Conservation (phyloP, 306 rosid genomes). For the Glycine tomentella region DNA sequence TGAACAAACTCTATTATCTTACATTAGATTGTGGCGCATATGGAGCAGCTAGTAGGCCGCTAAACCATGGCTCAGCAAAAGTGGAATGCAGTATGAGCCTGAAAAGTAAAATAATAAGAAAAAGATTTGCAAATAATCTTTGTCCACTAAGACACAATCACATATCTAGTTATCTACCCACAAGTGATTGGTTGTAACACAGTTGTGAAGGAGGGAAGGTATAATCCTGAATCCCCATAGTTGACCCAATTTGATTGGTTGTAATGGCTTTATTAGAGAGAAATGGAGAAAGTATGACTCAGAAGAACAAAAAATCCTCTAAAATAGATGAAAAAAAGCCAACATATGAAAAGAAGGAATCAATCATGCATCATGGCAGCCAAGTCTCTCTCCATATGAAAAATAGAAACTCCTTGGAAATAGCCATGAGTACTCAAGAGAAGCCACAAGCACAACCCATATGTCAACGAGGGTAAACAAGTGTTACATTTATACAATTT, state of each 20-base stretch:
- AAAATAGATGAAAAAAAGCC: constrained; percentile 19
- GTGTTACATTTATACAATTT: too few relatives aligned
- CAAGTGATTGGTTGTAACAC: constrained; percentile 58
- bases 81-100: constrained; percentile 63
- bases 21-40: constrained; percentile 65
- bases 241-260: too few relatives aligned
- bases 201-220: constrained; percentile 50
- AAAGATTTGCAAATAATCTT: constrained; percentile 36
- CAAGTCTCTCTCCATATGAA: constrained; percentile 12
- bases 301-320: not conserved
- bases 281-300: too few relatives aligned
- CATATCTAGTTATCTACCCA: constrained; percentile 52
- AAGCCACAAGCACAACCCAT: constrained; percentile 10
- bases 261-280: constrained; percentile 17
- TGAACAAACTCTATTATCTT: not conserved
- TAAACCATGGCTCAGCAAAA: constrained; percentile 56
- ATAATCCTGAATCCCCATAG: constrained; percentile 53
- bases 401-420: constrained; percentile 32
- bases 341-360: constrained; percentile 14
- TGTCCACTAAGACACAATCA: constrained; percentile 25
- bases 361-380: constrained; percentile 16
- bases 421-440: constrained; percentile 12
- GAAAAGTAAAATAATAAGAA: constrained; percentile 45
- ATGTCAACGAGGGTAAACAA: constrained; percentile 5
- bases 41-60: constrained; percentile 54